These are phyloP conservation scores for Penicillium riverlandense DNA, from an alignment of 495 filamentous ascomycete genomes.

Conservation along the genomic window DNA sequence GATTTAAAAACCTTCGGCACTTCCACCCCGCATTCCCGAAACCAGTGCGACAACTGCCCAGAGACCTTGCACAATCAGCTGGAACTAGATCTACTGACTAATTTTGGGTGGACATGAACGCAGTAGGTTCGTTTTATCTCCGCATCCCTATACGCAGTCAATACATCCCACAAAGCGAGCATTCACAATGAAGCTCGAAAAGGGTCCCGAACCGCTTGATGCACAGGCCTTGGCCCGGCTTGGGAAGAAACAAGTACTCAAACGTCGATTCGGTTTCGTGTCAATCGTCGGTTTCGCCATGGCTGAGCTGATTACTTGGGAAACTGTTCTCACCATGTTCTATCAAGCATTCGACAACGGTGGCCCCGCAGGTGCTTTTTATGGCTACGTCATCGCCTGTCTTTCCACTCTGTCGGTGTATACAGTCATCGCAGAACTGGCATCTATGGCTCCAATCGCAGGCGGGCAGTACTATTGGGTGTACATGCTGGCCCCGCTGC, in stretches of 20 bases:
- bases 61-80: too few relatives aligned
- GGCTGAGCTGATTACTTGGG: constrained; percentile 31
- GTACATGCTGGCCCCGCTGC: constrained; percentile 27
- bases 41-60: too few relatives aligned
- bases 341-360: constrained; percentile 26
- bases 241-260: constrained; percentile 34
- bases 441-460: constrained; percentile 37
- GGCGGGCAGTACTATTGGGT: constrained; percentile 41
- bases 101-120: too few relatives aligned
- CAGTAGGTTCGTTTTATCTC: too few relatives aligned
- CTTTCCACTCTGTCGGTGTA: constrained; percentile 39
- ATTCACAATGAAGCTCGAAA: too few relatives aligned
- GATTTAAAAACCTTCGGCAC: too few relatives aligned
- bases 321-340: constrained; percentile 24
- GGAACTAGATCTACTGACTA: too few relatives aligned
- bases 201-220: constrained; percentile 4
- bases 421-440: constrained; percentile 38
- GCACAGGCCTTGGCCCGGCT: constrained; percentile 23
- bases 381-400: constrained; percentile 43
- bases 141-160: too few relatives aligned
- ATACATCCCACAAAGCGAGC: too few relatives aligned
- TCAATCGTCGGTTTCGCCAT: constrained; percentile 33
- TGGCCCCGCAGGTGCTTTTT: constrained; percentile 41
- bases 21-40: too few relatives aligned
- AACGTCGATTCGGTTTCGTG: constrained; percentile 31